These are phyloP conservation scores for Irineochytrium annulatum DNA, from an alignment of 192 early-diverging fungal genomes.

Conservation along the genomic window DNA sequence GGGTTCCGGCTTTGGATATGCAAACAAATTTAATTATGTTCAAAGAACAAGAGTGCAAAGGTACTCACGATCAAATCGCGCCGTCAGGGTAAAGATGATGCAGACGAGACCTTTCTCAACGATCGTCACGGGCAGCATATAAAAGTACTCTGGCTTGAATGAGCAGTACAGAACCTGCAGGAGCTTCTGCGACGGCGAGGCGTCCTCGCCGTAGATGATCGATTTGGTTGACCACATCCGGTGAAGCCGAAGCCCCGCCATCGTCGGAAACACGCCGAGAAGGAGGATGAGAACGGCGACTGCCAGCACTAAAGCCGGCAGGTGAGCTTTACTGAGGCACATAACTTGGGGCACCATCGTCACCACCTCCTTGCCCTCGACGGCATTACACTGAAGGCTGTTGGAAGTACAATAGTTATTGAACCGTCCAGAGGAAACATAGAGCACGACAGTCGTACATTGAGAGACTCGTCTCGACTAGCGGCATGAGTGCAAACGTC, in stretches of 20 bases:
- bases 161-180: slow-evolving; percentile 19
- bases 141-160: slow-evolving; percentile 19
- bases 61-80: slow-evolving; percentile 8
- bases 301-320: slow-evolving; percentile 7
- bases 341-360: background rate
- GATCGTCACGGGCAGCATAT: slow-evolving; percentile 15
- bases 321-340: slow-evolving; percentile 4
- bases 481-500: slow-evolving; percentile 15
- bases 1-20: no score
- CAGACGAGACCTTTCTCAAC: slow-evolving; percentile 19
- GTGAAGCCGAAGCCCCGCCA: background rate
- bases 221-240: background rate
- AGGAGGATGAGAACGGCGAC: slow-evolving; percentile 13
- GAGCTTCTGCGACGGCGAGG: slow-evolving; percentile 12
- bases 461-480: slow-evolving; percentile 10
- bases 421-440: no score
- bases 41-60: no score
- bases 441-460: slow-evolving; percentile 15
- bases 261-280: slow-evolving; percentile 2
- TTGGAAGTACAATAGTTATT: no score
- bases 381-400: slow-evolving; percentile 10
- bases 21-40: no score
- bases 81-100: slow-evolving; percentile 15
- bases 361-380: slow-evolving; percentile 11
- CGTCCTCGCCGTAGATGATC: slow-evolving; percentile 17